A percentile compares a stretch with the other conserved stretches of the same genome.
These are phyloP conservation scores for Cyclospora cayetanensis DNA, from an alignment of 169 alveolate genomes.

Conservation along the genomic window DNA sequence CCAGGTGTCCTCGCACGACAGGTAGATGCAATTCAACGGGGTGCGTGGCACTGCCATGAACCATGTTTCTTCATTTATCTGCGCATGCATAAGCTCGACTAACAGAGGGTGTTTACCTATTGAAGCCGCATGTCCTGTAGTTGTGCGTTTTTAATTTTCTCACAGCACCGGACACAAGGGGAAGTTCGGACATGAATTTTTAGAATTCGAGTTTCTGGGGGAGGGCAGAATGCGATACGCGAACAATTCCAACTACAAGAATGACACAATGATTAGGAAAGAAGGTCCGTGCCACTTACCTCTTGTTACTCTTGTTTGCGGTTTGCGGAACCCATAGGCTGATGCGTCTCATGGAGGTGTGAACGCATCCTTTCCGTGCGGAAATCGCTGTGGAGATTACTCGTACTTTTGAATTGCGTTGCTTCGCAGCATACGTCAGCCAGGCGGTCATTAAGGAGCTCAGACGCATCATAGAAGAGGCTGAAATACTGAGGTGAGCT, in stretches of 20 bases:
- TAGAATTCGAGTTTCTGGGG: conserved; percentile 95
- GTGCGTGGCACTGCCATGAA: background rate
- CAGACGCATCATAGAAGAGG: conserved; percentile 69
- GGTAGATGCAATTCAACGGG: too few relatives aligned
- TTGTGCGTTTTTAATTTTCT: conserved; percentile 27
- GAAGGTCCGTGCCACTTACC: conserved; percentile 86
- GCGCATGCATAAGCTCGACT: too few relatives aligned
- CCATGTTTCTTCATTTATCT: background rate
- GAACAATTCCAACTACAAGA: conserved; percentile 95
- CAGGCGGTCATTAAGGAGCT: conserved; percentile 79
- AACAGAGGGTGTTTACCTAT: too few relatives aligned
- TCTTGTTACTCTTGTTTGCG: background rate
- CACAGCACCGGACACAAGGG: conserved; percentile 93
- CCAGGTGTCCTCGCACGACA: too few relatives aligned
- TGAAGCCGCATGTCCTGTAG: background rate
- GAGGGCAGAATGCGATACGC: conserved; percentile 97
- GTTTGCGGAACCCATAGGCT: background rate
- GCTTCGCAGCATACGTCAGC: conserved; percentile 73
- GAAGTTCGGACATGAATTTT: conserved; percentile 97
- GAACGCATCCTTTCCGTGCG: too few relatives aligned
- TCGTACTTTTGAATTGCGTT: background rate
- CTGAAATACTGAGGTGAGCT: conserved; percentile 68
- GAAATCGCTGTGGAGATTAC: too few relatives aligned
- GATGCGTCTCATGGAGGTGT: too few relatives aligned
- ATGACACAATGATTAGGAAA: conserved; percentile 94